Evolutionary conservation across 371 early-diverging fungal species (phyloP), one percentile per base, ranked within the genome.

Genomic region (Rhizopus arrhizus): DNA sequence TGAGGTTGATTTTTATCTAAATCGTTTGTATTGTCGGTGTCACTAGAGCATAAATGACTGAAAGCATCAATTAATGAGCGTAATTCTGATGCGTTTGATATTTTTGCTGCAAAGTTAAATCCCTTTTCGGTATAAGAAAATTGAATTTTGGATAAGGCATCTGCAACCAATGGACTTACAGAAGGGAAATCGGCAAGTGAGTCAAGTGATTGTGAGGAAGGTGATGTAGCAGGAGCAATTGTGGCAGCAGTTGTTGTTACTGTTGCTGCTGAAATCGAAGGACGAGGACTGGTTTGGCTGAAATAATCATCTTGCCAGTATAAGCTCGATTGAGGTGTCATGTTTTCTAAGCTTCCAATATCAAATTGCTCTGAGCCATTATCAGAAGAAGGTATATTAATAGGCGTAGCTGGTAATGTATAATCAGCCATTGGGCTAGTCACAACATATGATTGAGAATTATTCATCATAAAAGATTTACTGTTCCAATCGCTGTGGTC

Each of bases 1-100:
- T 43, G 43, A 1, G 43, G 43, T 13, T 43, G 43, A 0, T 33
- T 33, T 32, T 33, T n/a, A n/a, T 51, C 15, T 13, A 15, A 28
- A 8, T 9, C 34, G 11, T 34, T 33, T 33, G 36, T 51, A 3
- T 35, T 29, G 13, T 4, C 13, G 2, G 53, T 31, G n/a, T 59
- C 47, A 7, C 59, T 51, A 38, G 54, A 60, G 49, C 74, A 68
- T 45, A 73, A 40, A 13, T 73, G 67, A 41, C 62, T 65, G 28
- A 73, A 73, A 15, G 74, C 65, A 16, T 73, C 74, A 40, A 73
- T 73, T 9, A 73, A 42, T 9, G 68, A 70, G 13, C 70, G 59
- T 34, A 73, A 55, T 12, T 70, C 74, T 8, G 68, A 59, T 22
- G 70, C 74, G 54, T 62, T 73, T 4, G 68, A 56, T 9, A 73